Base-by-base conservation (phyloP, 352 stramenopile genomes). In the Phytophthora crassamura region DNA sequence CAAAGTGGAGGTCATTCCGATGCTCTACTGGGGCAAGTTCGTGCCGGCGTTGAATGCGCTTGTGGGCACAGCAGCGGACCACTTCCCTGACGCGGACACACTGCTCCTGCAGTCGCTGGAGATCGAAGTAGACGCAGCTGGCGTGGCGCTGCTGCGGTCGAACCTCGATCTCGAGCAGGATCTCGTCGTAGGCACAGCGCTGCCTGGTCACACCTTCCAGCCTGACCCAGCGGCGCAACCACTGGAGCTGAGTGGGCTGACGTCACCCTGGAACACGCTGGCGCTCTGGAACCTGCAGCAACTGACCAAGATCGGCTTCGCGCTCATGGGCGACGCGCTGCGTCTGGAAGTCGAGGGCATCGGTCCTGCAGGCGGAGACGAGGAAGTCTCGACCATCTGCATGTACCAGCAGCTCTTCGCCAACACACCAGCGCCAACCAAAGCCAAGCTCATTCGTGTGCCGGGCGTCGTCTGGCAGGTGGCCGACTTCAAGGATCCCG, bases 231-330 rank as follows among this genome's bases (percentile, higher is more conserved):
- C 64, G 3, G 16, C 55, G n/a, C 59, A 86, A 34, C 65, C 70
- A 0, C 64, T 89, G 16, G 61, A 75, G 49, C 80, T 98, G 32
- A 93, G 78, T 41, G 94, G 94, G 7, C 58, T 85, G 50, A 98
- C 95, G 22, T 89, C 78, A 49, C 95, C 96, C 4, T 99, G 96
- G 96, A 98, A 99, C 76, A 99, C 96, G 22, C 77, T 98, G 3
- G 94, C 93, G n/a, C 61, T 98, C 3, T 99, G 96, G 95, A 87
- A 97, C 61, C 60, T 98, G n/a, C 12, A 46, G 16, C 94, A 94
- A 64, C 75, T 99, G 39, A 84, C 87, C 34, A 81, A 97, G 28
- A 88, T 95, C 12, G 93, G 93, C 28, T 98, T 98, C 67, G 83
- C 88, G 4, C 68, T 97, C 11, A 75, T 98, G 20, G 89, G 81